A percentile compares a stretch with the other conserved stretches of the same genome.
phyloP scores from a whole-genome alignment of 305 asterid genomes.

The Solanum hybrid region DNA sequence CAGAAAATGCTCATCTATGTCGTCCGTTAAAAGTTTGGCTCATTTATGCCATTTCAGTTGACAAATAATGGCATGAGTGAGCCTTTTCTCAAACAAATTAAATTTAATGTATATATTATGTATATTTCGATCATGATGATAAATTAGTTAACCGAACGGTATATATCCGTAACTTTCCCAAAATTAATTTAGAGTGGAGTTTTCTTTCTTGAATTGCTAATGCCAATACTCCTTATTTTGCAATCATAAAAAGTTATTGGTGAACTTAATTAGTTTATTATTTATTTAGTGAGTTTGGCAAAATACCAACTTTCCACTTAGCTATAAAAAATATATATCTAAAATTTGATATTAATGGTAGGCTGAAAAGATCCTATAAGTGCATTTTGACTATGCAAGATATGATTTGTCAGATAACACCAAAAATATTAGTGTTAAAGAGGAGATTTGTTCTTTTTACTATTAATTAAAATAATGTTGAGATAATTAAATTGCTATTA shows the following conservation, averaged over 20 bases:
- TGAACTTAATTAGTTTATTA: not conserved
- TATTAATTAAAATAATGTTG: not conserved
- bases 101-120: not conserved
- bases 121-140: not conserved
- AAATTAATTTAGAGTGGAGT: not conserved
- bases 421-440: not conserved
- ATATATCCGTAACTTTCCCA: not conserved
- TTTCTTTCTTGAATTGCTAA: not conserved
- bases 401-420: not conserved
- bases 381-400: not conserved
- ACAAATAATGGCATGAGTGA: not conserved
- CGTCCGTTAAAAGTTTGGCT: no score
- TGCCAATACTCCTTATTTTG: not conserved
- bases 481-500: not conserved
- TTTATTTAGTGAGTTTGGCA: constrained; percentile 19
- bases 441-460: not conserved
- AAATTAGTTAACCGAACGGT: not conserved
- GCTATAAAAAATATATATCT: not conserved
- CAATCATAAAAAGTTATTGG: not conserved
- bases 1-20: not conserved
- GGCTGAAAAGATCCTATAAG: constrained; percentile 2
- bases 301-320: constrained; percentile 7
- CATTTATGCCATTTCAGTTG: not conserved
- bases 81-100: not conserved
- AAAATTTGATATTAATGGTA: not conserved